Percentiles rank a stretch among this genome's conserved stretches.
phyloP scores from a whole-genome alignment of 1,139 yeast genomes.

The Saccharomyces uvarum region DNA sequence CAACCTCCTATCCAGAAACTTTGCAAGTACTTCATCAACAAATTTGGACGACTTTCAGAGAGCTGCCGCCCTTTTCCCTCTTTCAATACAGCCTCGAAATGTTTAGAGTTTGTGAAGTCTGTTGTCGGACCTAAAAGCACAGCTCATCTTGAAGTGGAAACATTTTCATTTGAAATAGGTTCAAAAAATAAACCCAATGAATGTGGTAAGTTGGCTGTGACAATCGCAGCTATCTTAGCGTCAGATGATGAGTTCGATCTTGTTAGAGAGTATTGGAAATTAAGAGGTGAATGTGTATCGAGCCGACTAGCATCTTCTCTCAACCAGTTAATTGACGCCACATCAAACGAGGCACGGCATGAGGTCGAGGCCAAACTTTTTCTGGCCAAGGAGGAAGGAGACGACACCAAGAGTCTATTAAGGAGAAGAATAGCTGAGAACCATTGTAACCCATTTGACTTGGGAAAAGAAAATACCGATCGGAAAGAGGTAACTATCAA shows the following conservation, averaged over 20 bases:
- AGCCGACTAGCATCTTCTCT: slow-evolving; percentile 55
- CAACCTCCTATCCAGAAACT: slow-evolving; percentile 65
- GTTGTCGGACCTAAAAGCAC: slow-evolving; percentile 8
- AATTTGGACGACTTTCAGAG: slow-evolving; percentile 70
- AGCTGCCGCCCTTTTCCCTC: slow-evolving; percentile 62
- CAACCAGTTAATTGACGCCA: slow-evolving; percentile 4
- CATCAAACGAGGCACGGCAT: slow-evolving; percentile 19
- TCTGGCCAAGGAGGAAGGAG: slow-evolving; percentile 68
- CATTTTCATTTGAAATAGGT: slow-evolving; percentile 50
- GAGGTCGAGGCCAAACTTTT: slow-evolving; percentile 29
- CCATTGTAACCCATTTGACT: slow-evolving; percentile 35
- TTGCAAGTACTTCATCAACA: slow-evolving; percentile 37
- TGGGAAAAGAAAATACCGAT: background rate
- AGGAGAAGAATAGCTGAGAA: slow-evolving; percentile 70
- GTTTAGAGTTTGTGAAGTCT: slow-evolving; percentile 67
- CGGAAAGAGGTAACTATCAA: slow-evolving; percentile 20
- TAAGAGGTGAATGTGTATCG: slow-evolving; percentile 89
- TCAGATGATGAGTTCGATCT: slow-evolving; percentile 42
- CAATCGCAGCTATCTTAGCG: slow-evolving; percentile 69
- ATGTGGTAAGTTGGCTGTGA: slow-evolving; percentile 25
- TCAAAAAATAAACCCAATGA: slow-evolving; percentile 75
- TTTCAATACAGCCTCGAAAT: slow-evolving; percentile 72
- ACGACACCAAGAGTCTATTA: slow-evolving; percentile 67
- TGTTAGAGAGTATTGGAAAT: slow-evolving; percentile 93
- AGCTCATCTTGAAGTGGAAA: slow-evolving; percentile 41